phyloP scores from a whole-genome alignment of 805 yeast species.

The Schwanniomyces polymorphus region DNA sequence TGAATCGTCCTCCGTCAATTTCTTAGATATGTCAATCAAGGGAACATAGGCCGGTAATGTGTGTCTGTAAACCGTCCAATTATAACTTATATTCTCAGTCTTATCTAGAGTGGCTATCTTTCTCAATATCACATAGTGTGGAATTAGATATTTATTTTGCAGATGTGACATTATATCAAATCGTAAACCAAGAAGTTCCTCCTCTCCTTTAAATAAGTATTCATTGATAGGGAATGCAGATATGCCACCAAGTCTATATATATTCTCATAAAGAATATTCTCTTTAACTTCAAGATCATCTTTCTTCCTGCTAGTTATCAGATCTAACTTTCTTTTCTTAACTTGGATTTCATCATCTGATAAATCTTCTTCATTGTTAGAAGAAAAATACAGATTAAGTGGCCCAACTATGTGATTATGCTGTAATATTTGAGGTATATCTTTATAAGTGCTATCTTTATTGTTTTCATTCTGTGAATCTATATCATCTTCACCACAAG shows the following conservation, averaged over 20 bases:
- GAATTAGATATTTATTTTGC: slow-evolving; percentile 26
- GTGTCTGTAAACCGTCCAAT: slow-evolving; percentile 35
- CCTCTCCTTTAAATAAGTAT: slow-evolving; percentile 22
- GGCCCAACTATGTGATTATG: slow-evolving; percentile 31
- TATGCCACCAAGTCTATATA: slow-evolving; percentile 48
- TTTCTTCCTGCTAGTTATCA: slow-evolving; percentile 2
- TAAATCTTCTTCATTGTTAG: neutral
- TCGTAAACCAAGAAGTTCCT: slow-evolving; percentile 46
- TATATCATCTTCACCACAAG: slow-evolving; percentile 6
- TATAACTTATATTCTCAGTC: neutral
- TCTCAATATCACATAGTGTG: slow-evolving; percentile 50
- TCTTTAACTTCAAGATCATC: slow-evolving; percentile 18
- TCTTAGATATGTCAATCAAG: slow-evolving; percentile 13
- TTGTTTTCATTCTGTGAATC: neutral
- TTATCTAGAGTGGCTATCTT: slow-evolving; percentile 8
- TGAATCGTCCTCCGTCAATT: slow-evolving; percentile 13
- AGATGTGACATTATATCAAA: slow-evolving; percentile 41
- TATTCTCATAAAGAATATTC: slow-evolving; percentile 44
- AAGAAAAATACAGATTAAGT: slow-evolving; percentile 20
- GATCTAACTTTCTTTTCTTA: slow-evolving; percentile 4
- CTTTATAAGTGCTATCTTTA: slow-evolving; percentile 1
- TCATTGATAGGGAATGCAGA: slow-evolving; percentile 53
- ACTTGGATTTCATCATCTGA: neutral
- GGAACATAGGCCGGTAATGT: slow-evolving; percentile 37
- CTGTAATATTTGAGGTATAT: slow-evolving; percentile 17